These are phyloP conservation scores for Venturia asperata DNA, from an alignment of 2,329 filamentous ascomycete genomes.

Conservation along the genomic window DNA sequence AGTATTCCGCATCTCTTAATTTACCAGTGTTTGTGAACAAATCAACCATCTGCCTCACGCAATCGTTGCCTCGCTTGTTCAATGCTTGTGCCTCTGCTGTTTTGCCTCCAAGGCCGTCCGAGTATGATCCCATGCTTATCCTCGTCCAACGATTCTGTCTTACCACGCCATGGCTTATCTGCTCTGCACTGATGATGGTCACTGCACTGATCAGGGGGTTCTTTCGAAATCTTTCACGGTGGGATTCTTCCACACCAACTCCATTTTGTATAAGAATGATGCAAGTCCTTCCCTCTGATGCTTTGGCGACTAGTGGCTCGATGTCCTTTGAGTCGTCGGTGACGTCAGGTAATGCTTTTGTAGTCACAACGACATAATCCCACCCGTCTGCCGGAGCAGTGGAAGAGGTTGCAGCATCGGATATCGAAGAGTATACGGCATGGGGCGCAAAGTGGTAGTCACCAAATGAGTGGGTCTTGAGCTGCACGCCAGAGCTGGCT, in stretches of 20 bases:
- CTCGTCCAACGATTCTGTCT: slow-evolving; percentile 68
- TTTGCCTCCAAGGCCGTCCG: slow-evolving; percentile 40
- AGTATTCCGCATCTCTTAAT: slow-evolving; percentile 58
- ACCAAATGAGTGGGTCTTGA: slow-evolving; percentile 61
- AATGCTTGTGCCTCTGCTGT: slow-evolving; percentile 25
- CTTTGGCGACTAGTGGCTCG: slow-evolving; percentile 48
- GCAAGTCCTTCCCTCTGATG: slow-evolving; percentile 37
- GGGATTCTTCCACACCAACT: slow-evolving; percentile 54
- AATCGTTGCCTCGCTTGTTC: slow-evolving; percentile 34
- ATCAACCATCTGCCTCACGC: slow-evolving; percentile 45
- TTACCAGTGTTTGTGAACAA: slow-evolving; percentile 52
- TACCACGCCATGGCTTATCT: slow-evolving; percentile 55
- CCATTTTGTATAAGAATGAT: slow-evolving; percentile 57
- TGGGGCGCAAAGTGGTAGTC: slow-evolving; percentile 56
- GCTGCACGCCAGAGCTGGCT: slow-evolving; percentile 51
- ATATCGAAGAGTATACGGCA: slow-evolving; percentile 54
- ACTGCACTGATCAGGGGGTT: slow-evolving; percentile 61
- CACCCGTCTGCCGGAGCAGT: slow-evolving; percentile 34
- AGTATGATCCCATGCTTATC: slow-evolving; percentile 62
- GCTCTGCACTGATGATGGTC: slow-evolving; percentile 62
- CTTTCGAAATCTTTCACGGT: slow-evolving; percentile 44
- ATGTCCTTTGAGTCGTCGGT: slow-evolving; percentile 54
- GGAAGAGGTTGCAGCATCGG: slow-evolving; percentile 44
- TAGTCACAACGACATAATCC: slow-evolving; percentile 53
- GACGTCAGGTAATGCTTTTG: slow-evolving; percentile 54